These are phyloP conservation scores for Moricandia arvensis DNA, from an alignment of 345 rosid genomes.

Conservation along the genomic window DNA sequence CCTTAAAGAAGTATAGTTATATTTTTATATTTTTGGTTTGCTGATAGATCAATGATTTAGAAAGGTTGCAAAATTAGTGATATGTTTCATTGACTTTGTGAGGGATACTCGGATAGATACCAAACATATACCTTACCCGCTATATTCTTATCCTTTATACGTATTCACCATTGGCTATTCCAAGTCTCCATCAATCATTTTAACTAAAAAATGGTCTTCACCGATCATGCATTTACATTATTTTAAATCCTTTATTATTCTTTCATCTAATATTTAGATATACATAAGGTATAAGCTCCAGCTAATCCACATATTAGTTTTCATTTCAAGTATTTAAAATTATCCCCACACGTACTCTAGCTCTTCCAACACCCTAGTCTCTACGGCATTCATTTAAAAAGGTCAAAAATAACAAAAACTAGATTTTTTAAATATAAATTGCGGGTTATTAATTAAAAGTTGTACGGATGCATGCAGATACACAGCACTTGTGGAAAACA, in stretches of 20 bases:
- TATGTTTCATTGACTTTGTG: conserved; percentile 29
- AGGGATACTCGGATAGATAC: conserved; percentile 6
- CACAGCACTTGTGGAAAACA: background rate
- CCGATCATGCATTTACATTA: conserved; percentile 9
- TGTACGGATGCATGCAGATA: background rate
- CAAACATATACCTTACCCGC: conserved; percentile 20
- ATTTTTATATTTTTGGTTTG: background rate
- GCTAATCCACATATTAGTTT: conserved; percentile 4
- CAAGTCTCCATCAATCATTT: conserved; percentile 20
- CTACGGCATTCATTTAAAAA: background rate
- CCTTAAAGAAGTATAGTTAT: conserved; percentile 3
- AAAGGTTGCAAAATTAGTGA: conserved; percentile 1
- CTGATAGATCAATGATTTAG: background rate
- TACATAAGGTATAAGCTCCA: conserved; percentile 7
- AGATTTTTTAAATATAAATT: background rate
- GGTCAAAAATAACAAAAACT: background rate
- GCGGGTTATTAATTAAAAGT: background rate
- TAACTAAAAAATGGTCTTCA: conserved; percentile 7
- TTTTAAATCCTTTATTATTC: background rate
- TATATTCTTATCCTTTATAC: background rate
- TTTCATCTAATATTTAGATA: background rate
- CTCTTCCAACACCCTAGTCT: background rate
- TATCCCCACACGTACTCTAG: background rate
- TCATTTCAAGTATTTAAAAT: background rate
- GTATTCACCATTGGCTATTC: background rate